A percentile compares a stretch with the other conserved stretches of the same genome.
Conservation (phyloP, 331 rosid species). For the Saraca asoca region DNA sequence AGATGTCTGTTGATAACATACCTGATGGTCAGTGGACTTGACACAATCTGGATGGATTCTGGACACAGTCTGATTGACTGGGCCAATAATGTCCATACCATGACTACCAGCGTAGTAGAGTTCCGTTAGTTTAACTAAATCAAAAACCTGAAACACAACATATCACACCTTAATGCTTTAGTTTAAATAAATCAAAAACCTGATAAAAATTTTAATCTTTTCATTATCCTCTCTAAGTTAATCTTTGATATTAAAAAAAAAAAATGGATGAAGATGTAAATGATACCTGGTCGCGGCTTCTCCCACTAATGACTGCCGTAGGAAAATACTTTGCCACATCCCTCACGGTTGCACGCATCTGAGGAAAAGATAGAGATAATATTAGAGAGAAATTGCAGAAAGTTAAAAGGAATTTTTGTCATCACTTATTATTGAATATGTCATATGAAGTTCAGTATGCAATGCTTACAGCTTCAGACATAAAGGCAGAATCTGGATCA, state of each 20-base stretch:
- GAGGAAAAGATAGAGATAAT: background rate
- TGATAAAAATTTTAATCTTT: no score
- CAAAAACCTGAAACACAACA: constrained; percentile 44
- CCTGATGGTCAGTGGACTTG: constrained; percentile 60
- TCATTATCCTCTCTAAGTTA: no score
- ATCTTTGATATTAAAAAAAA: background rate
- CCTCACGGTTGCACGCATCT: constrained; percentile 81
- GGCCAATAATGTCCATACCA: constrained; percentile 94
- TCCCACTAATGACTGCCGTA: constrained; percentile 86
- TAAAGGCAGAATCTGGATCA: constrained; percentile 78
- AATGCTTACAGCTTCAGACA: constrained; percentile 71
- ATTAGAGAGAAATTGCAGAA: background rate
- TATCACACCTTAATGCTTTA: no score
- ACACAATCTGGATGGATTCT: constrained; percentile 52
- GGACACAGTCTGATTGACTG: constrained; percentile 46
- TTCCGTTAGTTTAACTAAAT: constrained; percentile 87
- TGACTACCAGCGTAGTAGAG: constrained; percentile 96
- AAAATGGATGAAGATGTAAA: no score
- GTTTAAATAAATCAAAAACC: no score
- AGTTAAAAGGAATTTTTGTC: background rate
- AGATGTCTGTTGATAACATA: background rate
- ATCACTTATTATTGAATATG: background rate
- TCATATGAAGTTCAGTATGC: background rate
- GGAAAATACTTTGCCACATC: constrained; percentile 67
- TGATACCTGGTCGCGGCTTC: constrained; percentile 81